These are phyloP conservation scores for Trichoderma sp. DNA, from an alignment of 2,329 filamentous ascomycete genomes.

Conservation along the genomic window DNA sequence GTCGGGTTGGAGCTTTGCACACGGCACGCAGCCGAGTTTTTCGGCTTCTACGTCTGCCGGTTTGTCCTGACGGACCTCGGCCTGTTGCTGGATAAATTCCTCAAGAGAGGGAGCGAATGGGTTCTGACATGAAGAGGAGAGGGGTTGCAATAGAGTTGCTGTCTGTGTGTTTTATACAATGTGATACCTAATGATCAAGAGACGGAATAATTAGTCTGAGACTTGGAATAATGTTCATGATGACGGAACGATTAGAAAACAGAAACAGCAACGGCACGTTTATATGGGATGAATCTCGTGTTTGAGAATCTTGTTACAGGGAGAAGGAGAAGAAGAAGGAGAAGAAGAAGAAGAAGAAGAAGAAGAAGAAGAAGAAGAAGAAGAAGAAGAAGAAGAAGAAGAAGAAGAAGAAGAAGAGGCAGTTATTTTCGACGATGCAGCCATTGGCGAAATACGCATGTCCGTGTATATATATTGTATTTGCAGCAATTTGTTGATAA, in stretches of 20 bases:
- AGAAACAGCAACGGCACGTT: constrained; percentile 12
- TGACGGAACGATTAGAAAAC: constrained; percentile 13
- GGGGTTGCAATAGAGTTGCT: not conserved
- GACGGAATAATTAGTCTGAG: constrained; percentile 2
- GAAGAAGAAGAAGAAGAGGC: not conserved
- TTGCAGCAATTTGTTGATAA: not conserved
- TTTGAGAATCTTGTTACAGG: not conserved
- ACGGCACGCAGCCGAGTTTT: constrained; percentile 93
- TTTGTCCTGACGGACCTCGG: constrained; percentile 87
- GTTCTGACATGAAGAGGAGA: constrained; percentile 43
- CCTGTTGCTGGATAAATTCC: constrained; percentile 88
- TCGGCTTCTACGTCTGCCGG: constrained; percentile 92
- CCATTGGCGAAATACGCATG: not conserved
- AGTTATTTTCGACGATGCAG: not conserved
- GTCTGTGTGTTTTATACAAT: constrained; percentile 1
- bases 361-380: not conserved
- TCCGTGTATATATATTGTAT: not conserved
- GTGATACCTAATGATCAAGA: constrained; percentile 11
- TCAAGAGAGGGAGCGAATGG: constrained; percentile 97
- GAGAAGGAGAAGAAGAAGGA: not conserved
- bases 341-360: not conserved
- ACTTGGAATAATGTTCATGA: constrained; percentile 12
- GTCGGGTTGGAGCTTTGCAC: constrained; percentile 92
- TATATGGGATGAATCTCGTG: not conserved
- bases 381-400: not conserved